A percentile compares a stretch with the other conserved stretches of the same genome.
Evolutionary conservation across 495 filamentous ascomycete species (phyloP).

Genomic region (Ascobolus immersus): DNA sequence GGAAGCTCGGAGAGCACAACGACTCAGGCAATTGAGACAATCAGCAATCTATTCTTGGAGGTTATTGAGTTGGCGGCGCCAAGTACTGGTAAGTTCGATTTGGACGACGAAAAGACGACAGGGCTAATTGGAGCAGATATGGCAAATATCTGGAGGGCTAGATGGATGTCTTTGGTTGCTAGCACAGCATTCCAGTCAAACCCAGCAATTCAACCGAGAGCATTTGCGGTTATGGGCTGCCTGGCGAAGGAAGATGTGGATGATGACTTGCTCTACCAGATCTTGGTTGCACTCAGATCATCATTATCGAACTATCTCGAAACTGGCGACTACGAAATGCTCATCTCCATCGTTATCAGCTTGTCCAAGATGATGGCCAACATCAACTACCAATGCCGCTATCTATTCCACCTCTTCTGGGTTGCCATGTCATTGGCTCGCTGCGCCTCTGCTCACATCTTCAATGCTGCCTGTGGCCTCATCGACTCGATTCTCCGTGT

Average conservation of each 20-base stretch:
- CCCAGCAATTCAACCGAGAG: conserved; percentile 38
- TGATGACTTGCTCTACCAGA: conserved; percentile 41
- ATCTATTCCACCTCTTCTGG: conserved; percentile 44
- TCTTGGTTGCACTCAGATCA: conserved; percentile 35
- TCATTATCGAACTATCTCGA: conserved; percentile 33
- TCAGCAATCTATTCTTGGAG: conserved; percentile 29
- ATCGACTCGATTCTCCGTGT: conserved; percentile 35
- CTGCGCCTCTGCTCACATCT: conserved; percentile 24
- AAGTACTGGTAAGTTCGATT: conserved; percentile 18
- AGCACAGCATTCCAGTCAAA: conserved; percentile 48
- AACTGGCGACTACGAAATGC: conserved; percentile 35
- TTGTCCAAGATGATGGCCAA: conserved; percentile 46
- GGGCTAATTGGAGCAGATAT: conserved; percentile 18
- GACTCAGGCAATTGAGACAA: conserved; percentile 16
- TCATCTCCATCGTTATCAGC: conserved; percentile 35
- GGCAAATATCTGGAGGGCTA: conserved; percentile 41
- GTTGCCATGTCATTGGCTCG: conserved; percentile 37
- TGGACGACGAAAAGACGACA: neutral
- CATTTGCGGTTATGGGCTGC: conserved; percentile 44
- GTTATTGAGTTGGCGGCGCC: conserved; percentile 35
- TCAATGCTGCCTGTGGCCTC: conserved; percentile 35
- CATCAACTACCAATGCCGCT: conserved; percentile 33
- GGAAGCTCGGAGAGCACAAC: neutral
- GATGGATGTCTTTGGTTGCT: conserved; percentile 45
- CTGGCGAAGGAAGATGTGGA: conserved; percentile 40